Percentiles rank a stretch among this genome's conserved stretches.
Evolutionary conservation across 345 rosid genomes (phyloP).

Genomic region (Punica granatum): DNA sequence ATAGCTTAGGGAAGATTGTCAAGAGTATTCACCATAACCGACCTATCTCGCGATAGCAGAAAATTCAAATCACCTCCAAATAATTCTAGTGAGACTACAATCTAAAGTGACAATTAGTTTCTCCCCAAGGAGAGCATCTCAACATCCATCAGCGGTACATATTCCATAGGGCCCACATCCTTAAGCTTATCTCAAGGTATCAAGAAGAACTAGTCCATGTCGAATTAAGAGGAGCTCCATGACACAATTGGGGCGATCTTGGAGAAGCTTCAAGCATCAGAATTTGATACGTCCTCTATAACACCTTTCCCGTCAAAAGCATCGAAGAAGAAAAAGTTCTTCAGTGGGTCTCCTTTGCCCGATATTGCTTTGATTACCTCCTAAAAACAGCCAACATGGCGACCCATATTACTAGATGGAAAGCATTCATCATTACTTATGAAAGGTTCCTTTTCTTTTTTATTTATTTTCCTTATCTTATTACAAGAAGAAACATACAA

Average conservation of each 20-base stretch:
- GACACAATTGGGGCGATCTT: neutral
- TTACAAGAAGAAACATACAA: neutral
- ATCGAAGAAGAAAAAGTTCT: constrained; percentile 91
- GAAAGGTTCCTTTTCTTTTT: neutral
- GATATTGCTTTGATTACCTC: constrained; percentile 92
- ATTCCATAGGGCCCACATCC: neutral
- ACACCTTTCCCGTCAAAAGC: constrained; percentile 83
- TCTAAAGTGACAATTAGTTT: neutral
- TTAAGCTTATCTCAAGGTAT: neutral
- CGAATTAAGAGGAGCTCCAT: neutral
- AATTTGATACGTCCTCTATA: constrained; percentile 65
- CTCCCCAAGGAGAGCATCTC: neutral
- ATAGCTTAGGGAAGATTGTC: too few relatives aligned
- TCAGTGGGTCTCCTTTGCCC: constrained; percentile 78
- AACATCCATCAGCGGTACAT: neutral
- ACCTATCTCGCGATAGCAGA: too few relatives aligned
- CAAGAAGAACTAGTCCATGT: neutral
- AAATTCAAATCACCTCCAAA: neutral
- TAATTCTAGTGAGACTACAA: neutral
- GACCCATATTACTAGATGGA: neutral
- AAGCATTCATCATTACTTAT: neutral
- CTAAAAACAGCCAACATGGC: constrained; percentile 24
- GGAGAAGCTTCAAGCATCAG: constrained; percentile 9
- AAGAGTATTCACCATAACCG: too few relatives aligned
- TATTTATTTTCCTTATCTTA: neutral